Evolutionary conservation across 2,329 filamentous ascomycete genomes (phyloP).

Genomic region (Aspergillus spinulosporus): DNA sequence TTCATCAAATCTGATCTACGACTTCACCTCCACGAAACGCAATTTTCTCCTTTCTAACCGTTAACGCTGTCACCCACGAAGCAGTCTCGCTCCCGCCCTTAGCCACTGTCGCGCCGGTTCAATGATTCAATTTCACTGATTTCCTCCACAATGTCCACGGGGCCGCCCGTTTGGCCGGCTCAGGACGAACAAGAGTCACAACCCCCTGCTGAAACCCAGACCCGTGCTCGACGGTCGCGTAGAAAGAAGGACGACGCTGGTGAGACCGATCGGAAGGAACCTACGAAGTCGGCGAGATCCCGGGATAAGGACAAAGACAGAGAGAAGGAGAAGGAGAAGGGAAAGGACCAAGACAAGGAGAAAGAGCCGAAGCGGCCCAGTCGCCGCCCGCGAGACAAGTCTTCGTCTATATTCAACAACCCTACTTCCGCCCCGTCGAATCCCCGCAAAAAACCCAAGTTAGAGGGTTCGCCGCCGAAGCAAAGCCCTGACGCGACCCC

Average conservation of each 20-base stretch:
- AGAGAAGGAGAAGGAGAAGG: conserved; percentile 24
- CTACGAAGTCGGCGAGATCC: conserved; percentile 26
- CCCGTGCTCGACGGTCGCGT: conserved; percentile 41
- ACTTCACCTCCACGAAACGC: not conserved
- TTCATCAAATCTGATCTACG: conserved; percentile 12
- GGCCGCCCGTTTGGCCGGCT: conserved; percentile 29
- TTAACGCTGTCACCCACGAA: not conserved
- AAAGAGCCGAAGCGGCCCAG: conserved; percentile 30
- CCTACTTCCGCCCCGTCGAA: conserved; percentile 14
- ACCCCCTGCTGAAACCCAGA: conserved; percentile 28
- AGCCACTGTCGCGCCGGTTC: conserved; percentile 6
- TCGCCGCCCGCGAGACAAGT: conserved; percentile 40
- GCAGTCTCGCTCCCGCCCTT: conserved; percentile 1
- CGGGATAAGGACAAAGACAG: conserved; percentile 26
- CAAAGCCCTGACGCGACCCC: not conserved
- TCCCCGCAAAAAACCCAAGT: conserved; percentile 52
- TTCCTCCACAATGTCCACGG: conserved; percentile 34
- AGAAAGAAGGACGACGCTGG: conserved; percentile 44
- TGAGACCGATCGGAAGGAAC: conserved; percentile 29
- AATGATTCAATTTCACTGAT: conserved; percentile 18
- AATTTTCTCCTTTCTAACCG: conserved; percentile 10
- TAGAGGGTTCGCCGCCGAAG: conserved; percentile 31
- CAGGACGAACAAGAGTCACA: conserved; percentile 31
- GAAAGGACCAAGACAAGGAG: conserved; percentile 26
- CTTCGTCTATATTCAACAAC: conserved; percentile 27